phyloP scores from a whole-genome alignment of 2,329 filamentous ascomycete genomes.

The Colletotrichum sidae region DNA sequence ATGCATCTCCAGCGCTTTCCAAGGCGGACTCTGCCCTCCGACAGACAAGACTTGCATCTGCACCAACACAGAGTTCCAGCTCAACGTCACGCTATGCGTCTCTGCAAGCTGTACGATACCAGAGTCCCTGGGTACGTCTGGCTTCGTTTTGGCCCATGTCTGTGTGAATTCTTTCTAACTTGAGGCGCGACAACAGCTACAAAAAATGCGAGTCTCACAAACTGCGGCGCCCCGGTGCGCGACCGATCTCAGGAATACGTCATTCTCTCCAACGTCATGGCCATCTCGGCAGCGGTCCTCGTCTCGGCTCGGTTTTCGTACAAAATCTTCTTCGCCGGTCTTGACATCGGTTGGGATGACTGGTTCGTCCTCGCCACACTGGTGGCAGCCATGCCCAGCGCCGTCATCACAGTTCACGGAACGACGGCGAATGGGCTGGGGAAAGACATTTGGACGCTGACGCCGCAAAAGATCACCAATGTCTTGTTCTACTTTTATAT shows the following conservation, averaged over 20 bases:
- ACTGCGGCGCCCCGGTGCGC: slow-evolving; percentile 41
- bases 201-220: slow-evolving; percentile 42
- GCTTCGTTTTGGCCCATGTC: too few species aligned
- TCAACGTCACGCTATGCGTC: slow-evolving; percentile 39
- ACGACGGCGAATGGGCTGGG: slow-evolving; percentile 52
- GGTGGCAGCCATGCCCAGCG: slow-evolving; percentile 44
- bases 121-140: slow-evolving; percentile 36
- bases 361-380: slow-evolving; percentile 46
- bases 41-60: slow-evolving; percentile 42
- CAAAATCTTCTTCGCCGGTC: slow-evolving; percentile 46
- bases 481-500: slow-evolving; percentile 54
- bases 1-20: slow-evolving; percentile 33
- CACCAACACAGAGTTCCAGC: slow-evolving; percentile 35
- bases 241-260: slow-evolving; percentile 48
- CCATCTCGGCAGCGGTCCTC: slow-evolving; percentile 49
- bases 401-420: slow-evolving; percentile 45
- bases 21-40: slow-evolving; percentile 36
- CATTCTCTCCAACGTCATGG: slow-evolving; percentile 45
- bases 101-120: slow-evolving; percentile 39
- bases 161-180: too few species aligned
- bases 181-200: slow-evolving; percentile 24
- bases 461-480: slow-evolving; percentile 50
- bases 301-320: slow-evolving; percentile 52
- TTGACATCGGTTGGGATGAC: slow-evolving; percentile 50
- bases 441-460: slow-evolving; percentile 59